Conservation (phyloP, 2,329 filamentous ascomycete genomes). For the Scedosporium minutisporum region DNA sequence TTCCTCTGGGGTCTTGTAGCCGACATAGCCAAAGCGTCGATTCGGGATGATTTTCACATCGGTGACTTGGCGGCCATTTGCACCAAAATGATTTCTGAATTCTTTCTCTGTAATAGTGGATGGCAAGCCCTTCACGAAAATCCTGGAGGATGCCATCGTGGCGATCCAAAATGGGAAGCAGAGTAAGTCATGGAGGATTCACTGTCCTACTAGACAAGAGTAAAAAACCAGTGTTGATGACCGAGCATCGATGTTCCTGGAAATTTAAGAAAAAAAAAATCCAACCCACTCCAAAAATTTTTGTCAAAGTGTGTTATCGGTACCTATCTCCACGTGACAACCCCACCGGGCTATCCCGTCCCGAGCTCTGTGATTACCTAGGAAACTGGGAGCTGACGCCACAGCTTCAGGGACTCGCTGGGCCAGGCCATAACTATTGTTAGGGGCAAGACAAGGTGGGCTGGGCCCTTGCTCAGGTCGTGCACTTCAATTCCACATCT, state of each 20-base stretch:
- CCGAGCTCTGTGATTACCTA: not conserved
- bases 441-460: not conserved
- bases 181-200: conserved; percentile 7
- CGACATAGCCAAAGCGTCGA: conserved; percentile 89
- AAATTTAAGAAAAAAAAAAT: conserved; percentile 12
- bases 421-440: not conserved
- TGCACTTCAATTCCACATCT: not conserved
- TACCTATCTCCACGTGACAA: conserved; percentile 1
- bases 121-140: conserved; percentile 76
- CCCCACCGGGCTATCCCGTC: not conserved
- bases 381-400: not conserved
- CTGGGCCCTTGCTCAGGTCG: not conserved
- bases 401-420: not conserved
- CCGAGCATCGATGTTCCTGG: conserved; percentile 1
- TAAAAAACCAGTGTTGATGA: not conserved
- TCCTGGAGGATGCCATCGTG: conserved; percentile 51
- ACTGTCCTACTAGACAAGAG: not conserved
- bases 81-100: conserved; percentile 80
- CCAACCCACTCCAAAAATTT: conserved; percentile 9
- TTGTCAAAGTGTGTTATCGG: not conserved
- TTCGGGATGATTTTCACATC: conserved; percentile 87
- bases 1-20: conserved; percentile 75
- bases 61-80: conserved; percentile 63
- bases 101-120: conserved; percentile 77
- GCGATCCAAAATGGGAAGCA: conserved; percentile 9